Base-by-base conservation (phyloP, 1,284 basidiomycete species). In the Amylostereum areolatum region DNA sequence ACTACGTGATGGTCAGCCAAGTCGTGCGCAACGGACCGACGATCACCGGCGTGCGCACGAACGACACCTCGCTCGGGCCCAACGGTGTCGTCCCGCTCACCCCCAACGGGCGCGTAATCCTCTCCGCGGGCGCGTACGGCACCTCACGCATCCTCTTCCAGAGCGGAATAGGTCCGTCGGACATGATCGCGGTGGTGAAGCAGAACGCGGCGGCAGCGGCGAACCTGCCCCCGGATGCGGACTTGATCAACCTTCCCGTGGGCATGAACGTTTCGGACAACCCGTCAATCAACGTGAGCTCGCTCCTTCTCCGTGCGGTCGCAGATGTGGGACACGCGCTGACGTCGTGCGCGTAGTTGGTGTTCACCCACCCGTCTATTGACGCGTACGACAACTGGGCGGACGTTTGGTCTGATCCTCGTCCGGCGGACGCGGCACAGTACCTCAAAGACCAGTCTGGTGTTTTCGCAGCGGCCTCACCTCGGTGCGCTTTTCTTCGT, bases 341-440 rank as follows among this genome's bases (percentile, higher is more conserved):
- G 43, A 18, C 24, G 24, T 18, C n/a, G 11, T 0, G 25, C 5
- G n/a, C 29, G 9, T 35, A 80, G 77, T 58, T 83, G 59, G 78
- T 83, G 30, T 83, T 83, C 66, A 82, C 78, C 2, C 81, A 83
- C 57, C 81, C 81, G 4, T 70, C 63, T 36, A 71, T 83, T 48
- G 76, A 83, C 60, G 72, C 78, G 2, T 82, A 82, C 53, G 77
- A 81, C n/a, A 83, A 83, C 61, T 83, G 81, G 81, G 76, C 73
- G 3, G 54, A 71, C 43, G 75, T 83, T 6, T 81, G 75, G 74
- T 64, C 62, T 27, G 65, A 67, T 58, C 81, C 81, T 7, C 71
- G 74, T 24, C 58, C 73, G 6, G 77, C 78, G 3, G 81, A 83
- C 59, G 72, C 74, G 11, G 64, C 66, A 5, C 78, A 80, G 57